Conservation (phyloP, 345 rosid genomes). For the Firmiana major region DNA sequence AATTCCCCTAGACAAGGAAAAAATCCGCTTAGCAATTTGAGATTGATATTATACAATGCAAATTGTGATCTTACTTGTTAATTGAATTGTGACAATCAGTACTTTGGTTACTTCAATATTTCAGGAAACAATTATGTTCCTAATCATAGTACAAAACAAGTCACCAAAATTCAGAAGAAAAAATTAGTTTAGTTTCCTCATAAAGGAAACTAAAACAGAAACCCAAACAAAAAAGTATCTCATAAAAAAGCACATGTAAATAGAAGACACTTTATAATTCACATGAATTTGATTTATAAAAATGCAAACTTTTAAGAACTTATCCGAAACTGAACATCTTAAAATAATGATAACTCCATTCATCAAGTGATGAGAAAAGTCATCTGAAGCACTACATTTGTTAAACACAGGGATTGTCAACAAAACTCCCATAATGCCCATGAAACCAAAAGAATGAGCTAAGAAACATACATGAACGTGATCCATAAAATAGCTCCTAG, state of each 20-base stretch:
- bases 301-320: neutral
- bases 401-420: neutral
- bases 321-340: neutral
- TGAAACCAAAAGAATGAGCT: neutral
- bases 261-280: neutral
- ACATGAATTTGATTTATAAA: slow-evolving; percentile 3
- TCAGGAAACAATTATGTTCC: neutral
- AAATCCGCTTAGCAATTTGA: neutral
- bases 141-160: neutral
- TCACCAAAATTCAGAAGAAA: neutral
- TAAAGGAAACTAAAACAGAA: neutral
- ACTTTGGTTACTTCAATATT: neutral
- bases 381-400: neutral
- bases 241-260: neutral
- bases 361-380: neutral
- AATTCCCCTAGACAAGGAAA: neutral
- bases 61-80: neutral
- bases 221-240: neutral
- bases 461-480: neutral
- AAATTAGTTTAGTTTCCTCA: neutral
- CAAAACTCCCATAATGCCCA: neutral
- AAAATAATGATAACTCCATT: neutral
- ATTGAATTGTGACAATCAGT: neutral
- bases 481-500: neutral
- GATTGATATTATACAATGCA: neutral